Conservation (phyloP, 179 eudicot species). For the Silene vulgaris region DNA sequence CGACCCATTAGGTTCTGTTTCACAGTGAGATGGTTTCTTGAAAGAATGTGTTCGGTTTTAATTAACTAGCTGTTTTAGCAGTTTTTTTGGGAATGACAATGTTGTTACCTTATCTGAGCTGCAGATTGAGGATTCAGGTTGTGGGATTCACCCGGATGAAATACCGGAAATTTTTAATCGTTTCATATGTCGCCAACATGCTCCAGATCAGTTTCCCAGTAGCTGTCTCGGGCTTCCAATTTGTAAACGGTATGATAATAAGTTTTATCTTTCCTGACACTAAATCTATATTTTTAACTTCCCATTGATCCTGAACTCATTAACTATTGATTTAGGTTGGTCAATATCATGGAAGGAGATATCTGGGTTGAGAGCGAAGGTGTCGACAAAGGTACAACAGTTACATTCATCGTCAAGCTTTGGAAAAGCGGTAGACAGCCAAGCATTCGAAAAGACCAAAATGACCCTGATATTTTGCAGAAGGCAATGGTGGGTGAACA, state of each 20-base stretch:
- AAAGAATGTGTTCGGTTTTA: too few species aligned
- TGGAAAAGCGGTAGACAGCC: too few species aligned
- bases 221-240: constrained; percentile 63
- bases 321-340: constrained; percentile 9
- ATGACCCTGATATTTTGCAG: neutral
- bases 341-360: constrained; percentile 18
- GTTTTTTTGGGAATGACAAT: neutral
- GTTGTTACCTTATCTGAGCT: constrained; percentile 8
- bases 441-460: neutral
- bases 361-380: constrained; percentile 30
- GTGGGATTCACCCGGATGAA: constrained; percentile 48
- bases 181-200: constrained; percentile 29
- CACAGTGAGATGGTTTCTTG: too few species aligned
- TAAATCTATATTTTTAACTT: neutral
- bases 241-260: constrained; percentile 45
- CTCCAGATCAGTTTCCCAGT: constrained; percentile 22
- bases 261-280: neutral
- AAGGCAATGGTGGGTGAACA: too few species aligned
- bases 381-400: constrained; percentile 20
- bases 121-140: constrained; percentile 67
- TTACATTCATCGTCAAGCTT: constrained; percentile 16
- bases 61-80: too few species aligned
- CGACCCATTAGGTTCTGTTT: too few species aligned
- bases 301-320: neutral
- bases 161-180: constrained; percentile 37